Conservation (phyloP, 768 basidiomycete genomes). For the Pholiota conissans region DNA sequence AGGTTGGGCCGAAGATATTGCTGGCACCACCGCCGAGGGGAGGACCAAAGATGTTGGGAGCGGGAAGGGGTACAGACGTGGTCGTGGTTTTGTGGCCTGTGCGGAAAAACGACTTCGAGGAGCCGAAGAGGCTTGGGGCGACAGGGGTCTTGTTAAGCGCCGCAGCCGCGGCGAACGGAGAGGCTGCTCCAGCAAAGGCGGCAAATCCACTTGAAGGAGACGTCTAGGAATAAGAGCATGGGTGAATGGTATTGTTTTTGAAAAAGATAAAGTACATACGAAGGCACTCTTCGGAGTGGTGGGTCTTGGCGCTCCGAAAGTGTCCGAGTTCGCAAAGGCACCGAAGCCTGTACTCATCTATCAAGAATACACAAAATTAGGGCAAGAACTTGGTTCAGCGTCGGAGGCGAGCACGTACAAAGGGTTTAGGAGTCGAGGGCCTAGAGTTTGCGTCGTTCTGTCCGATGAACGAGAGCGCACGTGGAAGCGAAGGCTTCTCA, state of each 20-base stretch:
- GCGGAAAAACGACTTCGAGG: conserved; percentile 1
- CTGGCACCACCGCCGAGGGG: background rate
- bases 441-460: background rate
- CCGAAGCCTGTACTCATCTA: background rate
- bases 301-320: background rate
- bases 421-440: conserved; percentile 12
- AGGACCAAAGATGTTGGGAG: background rate
- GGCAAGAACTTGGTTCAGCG: background rate
- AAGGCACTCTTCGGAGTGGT: background rate
- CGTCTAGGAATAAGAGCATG: conserved; percentile 1
- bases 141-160: conserved; percentile 8
- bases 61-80: background rate
- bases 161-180: conserved; percentile 28
- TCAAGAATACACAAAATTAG: background rate
- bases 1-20: background rate
- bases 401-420: conserved; percentile 5
- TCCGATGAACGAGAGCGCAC: background rate
- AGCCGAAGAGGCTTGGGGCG: conserved; percentile 24
- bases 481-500: background rate
- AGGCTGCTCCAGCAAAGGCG: conserved; percentile 32
- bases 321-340: background rate
- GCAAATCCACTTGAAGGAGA: conserved; percentile 27
- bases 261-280: background rate
- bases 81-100: background rate
- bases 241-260: too few relatives aligned